Percentiles rank a stretch among this genome's conserved stretches.
Evolutionary conservation across 805 yeast species (phyloP).

Genomic region (Ogataea haglerorum): DNA sequence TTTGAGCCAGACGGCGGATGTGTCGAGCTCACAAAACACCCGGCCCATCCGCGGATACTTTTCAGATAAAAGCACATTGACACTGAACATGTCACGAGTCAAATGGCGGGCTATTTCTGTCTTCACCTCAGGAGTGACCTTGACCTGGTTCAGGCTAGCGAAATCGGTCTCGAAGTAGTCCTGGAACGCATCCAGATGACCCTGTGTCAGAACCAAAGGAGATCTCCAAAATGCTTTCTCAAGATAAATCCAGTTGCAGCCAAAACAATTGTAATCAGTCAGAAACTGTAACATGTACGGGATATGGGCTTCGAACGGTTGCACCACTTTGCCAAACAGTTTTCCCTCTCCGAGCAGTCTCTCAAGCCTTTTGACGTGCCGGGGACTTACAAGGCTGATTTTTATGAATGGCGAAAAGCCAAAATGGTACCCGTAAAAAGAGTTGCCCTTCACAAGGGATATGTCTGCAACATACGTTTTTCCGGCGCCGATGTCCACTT

Average conservation of each 20-base stretch:
- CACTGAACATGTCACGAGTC: slow-evolving; percentile 2
- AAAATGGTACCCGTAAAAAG: slow-evolving; percentile 79
- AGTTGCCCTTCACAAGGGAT: slow-evolving; percentile 65
- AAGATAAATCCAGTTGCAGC: slow-evolving; percentile 73
- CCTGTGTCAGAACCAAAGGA: slow-evolving; percentile 39
- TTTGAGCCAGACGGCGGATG: slow-evolving; percentile 53
- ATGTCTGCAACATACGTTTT: slow-evolving; percentile 53
- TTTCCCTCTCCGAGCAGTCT: slow-evolving; percentile 44
- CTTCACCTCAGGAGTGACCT: slow-evolving; percentile 33
- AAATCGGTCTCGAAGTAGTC: slow-evolving; percentile 25
- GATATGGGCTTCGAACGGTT: slow-evolving; percentile 76
- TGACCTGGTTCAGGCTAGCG: slow-evolving; percentile 22
- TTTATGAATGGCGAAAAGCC: slow-evolving; percentile 67
- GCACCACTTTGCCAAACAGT: slow-evolving; percentile 36
- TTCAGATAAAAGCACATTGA: slow-evolving; percentile 30
- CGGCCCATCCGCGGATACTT: slow-evolving; percentile 54
- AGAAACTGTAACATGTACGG: slow-evolving; percentile 75
- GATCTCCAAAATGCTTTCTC: slow-evolving; percentile 48
- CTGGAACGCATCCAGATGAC: slow-evolving; percentile 11
- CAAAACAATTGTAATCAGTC: slow-evolving; percentile 77
- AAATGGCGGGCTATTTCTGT: slow-evolving; percentile 29
- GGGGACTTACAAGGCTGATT: slow-evolving; percentile 63
- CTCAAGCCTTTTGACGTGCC: slow-evolving; percentile 51
- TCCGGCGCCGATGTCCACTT: slow-evolving; percentile 5
- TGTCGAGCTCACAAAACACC: slow-evolving; percentile 69